Evolutionary conservation across 352 stramenopile species (phyloP).

Genomic region (Globisporangium cylindrosporum): DNA sequence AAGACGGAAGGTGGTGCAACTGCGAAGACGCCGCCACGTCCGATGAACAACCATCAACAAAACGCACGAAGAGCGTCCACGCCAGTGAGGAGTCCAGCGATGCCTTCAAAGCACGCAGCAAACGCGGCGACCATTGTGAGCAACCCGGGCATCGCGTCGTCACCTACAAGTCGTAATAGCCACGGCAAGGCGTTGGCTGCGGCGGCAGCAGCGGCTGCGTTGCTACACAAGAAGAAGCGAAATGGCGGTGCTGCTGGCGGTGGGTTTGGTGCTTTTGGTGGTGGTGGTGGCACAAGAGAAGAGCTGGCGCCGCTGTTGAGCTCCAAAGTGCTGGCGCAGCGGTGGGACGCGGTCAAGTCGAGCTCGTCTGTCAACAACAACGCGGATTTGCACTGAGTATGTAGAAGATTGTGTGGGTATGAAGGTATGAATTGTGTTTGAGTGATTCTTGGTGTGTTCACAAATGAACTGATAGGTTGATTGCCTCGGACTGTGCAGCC

Average conservation of each 20-base stretch:
- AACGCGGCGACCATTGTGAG: slow-evolving; percentile 19
- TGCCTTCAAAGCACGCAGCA: neutral
- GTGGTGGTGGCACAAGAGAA: slow-evolving; percentile 28
- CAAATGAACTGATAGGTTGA: neutral
- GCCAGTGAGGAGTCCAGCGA: neutral
- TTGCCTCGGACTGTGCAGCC: neutral
- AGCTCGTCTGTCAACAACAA: slow-evolving; percentile 6
- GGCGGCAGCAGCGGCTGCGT: slow-evolving; percentile 3
- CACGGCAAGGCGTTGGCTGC: slow-evolving; percentile 15
- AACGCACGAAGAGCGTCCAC: neutral
- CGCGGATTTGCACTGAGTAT: neutral
- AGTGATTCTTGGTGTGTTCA: neutral
- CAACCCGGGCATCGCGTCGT: neutral
- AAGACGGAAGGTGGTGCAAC: slow-evolving; percentile 3
- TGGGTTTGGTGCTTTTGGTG: neutral
- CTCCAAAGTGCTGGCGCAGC: slow-evolving; percentile 47
- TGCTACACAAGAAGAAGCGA: slow-evolving; percentile 12
- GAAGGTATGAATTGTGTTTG: neutral
- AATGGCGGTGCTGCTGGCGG: neutral
- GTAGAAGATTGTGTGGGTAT: neutral
- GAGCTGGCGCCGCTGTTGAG: slow-evolving; percentile 62
- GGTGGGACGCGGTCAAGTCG: slow-evolving; percentile 36
- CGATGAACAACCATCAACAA: neutral
- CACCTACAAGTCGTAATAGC: neutral
- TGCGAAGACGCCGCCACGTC: neutral